Evolutionary conservation across 805 yeast species (phyloP).

Genomic region (Jamesozyma spencerorum): DNA sequence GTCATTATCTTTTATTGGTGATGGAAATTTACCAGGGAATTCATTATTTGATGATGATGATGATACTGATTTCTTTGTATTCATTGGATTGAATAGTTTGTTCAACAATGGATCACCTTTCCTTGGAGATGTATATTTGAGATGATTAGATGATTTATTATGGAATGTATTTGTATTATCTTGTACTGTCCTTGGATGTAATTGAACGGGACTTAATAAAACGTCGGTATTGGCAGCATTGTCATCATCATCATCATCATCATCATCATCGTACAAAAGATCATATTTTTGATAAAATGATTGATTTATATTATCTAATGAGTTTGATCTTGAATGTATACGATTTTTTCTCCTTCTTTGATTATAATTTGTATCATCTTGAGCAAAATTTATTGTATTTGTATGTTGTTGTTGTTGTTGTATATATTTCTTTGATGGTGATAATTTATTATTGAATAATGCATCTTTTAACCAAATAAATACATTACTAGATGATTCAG

Average conservation of each 20-base stretch:
- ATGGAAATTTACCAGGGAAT: constrained; percentile 29
- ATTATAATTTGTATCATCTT: constrained; percentile 21
- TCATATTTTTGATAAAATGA: constrained; percentile 22
- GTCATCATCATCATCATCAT: not conserved
- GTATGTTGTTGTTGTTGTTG: constrained; percentile 5
- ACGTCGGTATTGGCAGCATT: not conserved
- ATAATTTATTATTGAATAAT: constrained; percentile 20
- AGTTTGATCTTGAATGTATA: constrained; percentile 16
- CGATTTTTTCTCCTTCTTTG: not conserved
- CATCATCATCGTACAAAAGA: constrained; percentile 9
- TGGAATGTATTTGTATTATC: constrained; percentile 23
- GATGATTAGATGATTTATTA: constrained; percentile 8
- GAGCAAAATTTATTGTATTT: constrained; percentile 8
- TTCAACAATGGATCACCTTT: constrained; percentile 20
- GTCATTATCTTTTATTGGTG: constrained; percentile 12
- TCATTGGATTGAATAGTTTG: constrained; percentile 10
- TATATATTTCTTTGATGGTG: constrained; percentile 24
- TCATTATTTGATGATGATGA: not conserved
- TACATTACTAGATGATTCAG: not conserved
- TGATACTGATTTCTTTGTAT: too few relatives aligned
- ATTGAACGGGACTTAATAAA: constrained; percentile 12
- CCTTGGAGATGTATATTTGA: constrained; percentile 13
- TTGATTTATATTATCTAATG: constrained; percentile 19
- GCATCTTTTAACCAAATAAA: constrained; percentile 28
- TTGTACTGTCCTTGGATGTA: constrained; percentile 3